Evolutionary conservation across 1,284 basidiomycete species (phyloP), one percentile per base, ranked within the genome.

Genomic region (Cystobasidium slooffiae): DNA sequence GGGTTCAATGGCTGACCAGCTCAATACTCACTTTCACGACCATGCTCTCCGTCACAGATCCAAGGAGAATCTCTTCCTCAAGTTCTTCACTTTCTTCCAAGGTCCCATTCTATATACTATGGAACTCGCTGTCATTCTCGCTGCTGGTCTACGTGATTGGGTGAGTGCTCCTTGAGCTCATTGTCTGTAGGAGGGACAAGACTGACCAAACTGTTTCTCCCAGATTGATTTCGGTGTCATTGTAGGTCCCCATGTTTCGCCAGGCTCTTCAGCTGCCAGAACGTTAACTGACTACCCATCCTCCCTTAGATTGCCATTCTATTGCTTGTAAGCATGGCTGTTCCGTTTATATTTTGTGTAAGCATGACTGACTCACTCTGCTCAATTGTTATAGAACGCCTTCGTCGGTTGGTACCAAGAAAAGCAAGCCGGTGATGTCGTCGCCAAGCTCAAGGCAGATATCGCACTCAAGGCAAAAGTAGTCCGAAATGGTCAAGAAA

Each of bases 321-420:
- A 22, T 44, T 78, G 49, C 75, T 82, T 39, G 72, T 74, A n/a
- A n/a, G n/a, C n/a, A n/a, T n/a, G n/a, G n/a, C n/a, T n/a, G n/a
- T n/a, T n/a, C n/a, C n/a, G n/a, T n/a, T n/a, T n/a, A n/a, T n/a
- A n/a, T n/a, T n/a, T n/a, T n/a, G n/a, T n/a, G n/a, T n/a, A n/a
- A n/a, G n/a, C n/a, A n/a, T n/a, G n/a, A 65, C 43, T 65, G 24
- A 20, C 46, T n/a, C 63, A 5, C 3, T 3, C 46, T 22, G 1
- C 78, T 10, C 41, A 1, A 16, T 7, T 1, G 2, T 43, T 41
- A 12, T 37, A 74, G 76, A 87, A 87, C 82, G 86, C 86, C 56
- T 83, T 84, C 72, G 86, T 87, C 76, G 86, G 86, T 68, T 87
- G 86, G 86, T 87, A 86, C 80, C 86, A 87, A 79, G 86, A 87